Base-by-base conservation (phyloP, 805 yeast genomes). In the Candida nemodendra region DNA sequence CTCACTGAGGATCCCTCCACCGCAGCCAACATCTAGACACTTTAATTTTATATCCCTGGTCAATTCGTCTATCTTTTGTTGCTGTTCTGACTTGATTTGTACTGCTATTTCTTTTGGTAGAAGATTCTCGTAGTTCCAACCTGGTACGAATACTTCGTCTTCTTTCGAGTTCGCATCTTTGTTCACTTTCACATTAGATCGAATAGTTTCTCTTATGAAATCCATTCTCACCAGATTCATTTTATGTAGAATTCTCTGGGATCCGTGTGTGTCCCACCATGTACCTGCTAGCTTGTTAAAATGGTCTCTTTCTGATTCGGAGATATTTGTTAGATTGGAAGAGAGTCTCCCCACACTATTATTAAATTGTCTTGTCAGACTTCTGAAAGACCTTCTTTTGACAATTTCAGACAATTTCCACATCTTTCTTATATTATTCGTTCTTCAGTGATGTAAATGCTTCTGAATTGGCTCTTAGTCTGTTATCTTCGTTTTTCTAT, bases 231-330 rank as follows among this genome's bases (percentile, higher is more conserved):
- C 69, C 34, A 87, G 68, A 59, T 93, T 93, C 99, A 93, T 91
- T 64, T 89, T 85, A 64, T 93, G 98, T 29, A 93, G 72, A 38
- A 93, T 86, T 27, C 99, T 68, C 58, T 93, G 98, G 1, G 97
- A 84, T 0, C 99, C 99, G 47, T 80, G 65, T 11, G 85, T 79
- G 52, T 93, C 96, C 99, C 99, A 93, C 99, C 99, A 93, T n/a
- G 87, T 64, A n/a, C 83, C 70, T 1, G 99, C 99, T 30, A 93
- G 69, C 23, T 81, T 77, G 50, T 85, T 79, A 63, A 93, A 93
- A 61, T 93, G 98, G 8, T 73, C 63, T 59, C 81, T 69, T 57
- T 91, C 98, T 5, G 79, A 78, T 6, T 64, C 65, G 0, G 79
- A 72, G 4, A 79, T 71, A 4, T 74, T 42, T 0, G 73, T 57